phyloP scores from a whole-genome alignment of 352 stramenopile species.

The Chrysophaeum taylorii region DNA sequence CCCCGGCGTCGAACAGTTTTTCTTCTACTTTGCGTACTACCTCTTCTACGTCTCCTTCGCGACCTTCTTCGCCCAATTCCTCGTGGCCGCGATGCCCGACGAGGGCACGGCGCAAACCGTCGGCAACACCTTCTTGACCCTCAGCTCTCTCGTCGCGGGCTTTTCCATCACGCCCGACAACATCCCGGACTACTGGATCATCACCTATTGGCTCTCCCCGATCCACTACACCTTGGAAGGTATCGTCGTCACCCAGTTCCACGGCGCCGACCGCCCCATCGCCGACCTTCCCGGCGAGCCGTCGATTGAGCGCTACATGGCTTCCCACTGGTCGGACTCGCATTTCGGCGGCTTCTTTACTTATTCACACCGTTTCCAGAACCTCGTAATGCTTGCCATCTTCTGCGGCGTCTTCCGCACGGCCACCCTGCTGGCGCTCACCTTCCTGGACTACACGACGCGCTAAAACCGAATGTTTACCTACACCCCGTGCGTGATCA shows the following conservation, averaged over 20 bases:
- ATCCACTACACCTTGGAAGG: constrained; percentile 34
- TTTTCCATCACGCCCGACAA: constrained; percentile 28
- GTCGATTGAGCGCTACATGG: background rate
- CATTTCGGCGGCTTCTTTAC: background rate
- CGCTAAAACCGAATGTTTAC: background rate
- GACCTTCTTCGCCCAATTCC: constrained; percentile 60
- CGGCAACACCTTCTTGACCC: constrained; percentile 32
- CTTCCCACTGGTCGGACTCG: background rate
- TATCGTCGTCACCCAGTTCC: constrained; percentile 24
- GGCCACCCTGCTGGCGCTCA: background rate
- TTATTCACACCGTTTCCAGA: background rate
- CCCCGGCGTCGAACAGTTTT: constrained; percentile 38
- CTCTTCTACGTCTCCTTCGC: constrained; percentile 41
- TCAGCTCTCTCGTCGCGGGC: constrained; percentile 29
- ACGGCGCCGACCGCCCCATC: constrained; percentile 14
- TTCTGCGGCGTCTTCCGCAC: background rate
- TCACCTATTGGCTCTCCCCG: constrained; percentile 29
- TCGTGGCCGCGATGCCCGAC: constrained; percentile 45
- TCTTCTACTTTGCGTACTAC: constrained; percentile 45
- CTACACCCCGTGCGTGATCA: constrained; percentile 3
- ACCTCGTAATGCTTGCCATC: background rate
- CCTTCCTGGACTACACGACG: background rate
- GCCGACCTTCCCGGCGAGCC: background rate
- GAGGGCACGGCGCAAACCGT: constrained; percentile 38
- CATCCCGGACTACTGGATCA: constrained; percentile 31